phyloP scores from a whole-genome alignment of 805 yeast species.

The Cyberlindnera samutprakarnensis region DNA sequence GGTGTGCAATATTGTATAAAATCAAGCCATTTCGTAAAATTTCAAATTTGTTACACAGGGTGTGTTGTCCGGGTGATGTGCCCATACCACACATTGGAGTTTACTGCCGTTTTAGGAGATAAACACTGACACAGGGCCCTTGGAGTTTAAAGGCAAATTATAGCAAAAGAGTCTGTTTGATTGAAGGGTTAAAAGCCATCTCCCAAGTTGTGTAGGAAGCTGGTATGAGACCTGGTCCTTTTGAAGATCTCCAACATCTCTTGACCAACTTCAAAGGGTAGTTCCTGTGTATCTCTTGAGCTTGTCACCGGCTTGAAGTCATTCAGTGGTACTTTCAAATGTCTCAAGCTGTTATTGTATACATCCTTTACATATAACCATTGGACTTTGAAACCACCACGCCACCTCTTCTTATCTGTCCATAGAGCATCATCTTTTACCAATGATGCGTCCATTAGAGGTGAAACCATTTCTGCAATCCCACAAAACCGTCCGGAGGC shows the following conservation, averaged over 20 bases:
- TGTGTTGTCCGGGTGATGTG: no score
- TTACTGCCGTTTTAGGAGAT: no score
- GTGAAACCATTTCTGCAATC: constrained; percentile 43
- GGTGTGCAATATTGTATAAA: no score
- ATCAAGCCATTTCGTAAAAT: no score
- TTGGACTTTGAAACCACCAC: constrained; percentile 43
- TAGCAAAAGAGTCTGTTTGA: no score
- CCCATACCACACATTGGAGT: no score
- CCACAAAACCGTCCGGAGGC: constrained; percentile 53
- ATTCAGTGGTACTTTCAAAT: constrained; percentile 33
- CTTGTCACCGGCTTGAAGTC: constrained; percentile 46
- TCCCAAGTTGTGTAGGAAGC: constrained; percentile 12
- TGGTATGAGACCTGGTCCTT: constrained; percentile 9
- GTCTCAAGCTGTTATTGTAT: constrained; percentile 39
- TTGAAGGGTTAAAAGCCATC: not conserved
- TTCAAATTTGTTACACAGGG: no score
- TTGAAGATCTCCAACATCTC: constrained; percentile 40
- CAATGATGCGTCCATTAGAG: constrained; percentile 19
- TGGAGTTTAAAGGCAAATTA: no score
- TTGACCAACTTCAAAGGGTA: constrained; percentile 41
- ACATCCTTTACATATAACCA: constrained; percentile 48
- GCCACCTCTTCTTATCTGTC: constrained; percentile 41
- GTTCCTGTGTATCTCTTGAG: constrained; percentile 56
- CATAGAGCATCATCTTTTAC: constrained; percentile 33
- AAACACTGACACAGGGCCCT: no score